A percentile compares a stretch with the other conserved stretches of the same genome.
Conservation (phyloP, 140 eudicot species). For the Stevia rebaudiana region DNA sequence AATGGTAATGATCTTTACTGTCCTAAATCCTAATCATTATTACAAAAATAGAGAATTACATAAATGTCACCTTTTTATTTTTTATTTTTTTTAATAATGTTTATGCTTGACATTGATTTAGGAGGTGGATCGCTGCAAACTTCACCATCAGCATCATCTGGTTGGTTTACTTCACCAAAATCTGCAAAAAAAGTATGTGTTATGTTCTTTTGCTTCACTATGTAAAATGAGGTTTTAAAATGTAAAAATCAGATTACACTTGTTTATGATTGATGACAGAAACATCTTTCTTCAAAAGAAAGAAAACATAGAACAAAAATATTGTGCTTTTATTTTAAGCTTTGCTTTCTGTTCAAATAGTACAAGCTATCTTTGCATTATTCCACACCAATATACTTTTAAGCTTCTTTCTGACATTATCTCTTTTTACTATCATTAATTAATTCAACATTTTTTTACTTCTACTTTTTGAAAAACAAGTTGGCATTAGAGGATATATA, state of each 20-base stretch:
- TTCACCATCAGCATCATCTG: conserved; percentile 51
- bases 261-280: conserved; percentile 17
- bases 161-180: conserved; percentile 62
- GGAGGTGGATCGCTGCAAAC: conserved; percentile 40
- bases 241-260: conserved; percentile 7
- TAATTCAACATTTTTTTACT: neutral
- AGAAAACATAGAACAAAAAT: neutral
- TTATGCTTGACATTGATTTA: conserved; percentile 24
- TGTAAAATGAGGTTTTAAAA: neutral
- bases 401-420: neutral
- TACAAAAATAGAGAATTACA: neutral
- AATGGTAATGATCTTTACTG: conserved; percentile 44
- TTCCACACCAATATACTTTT: conserved; percentile 1
- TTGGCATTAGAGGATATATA: conserved; percentile 1
- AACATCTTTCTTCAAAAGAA: neutral
- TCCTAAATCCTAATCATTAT: neutral
- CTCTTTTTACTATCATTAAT: neutral
- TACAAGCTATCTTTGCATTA: conserved; percentile 8
- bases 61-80: neutral
- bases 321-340: neutral
- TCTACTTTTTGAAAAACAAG: neutral
- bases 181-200: conserved; percentile 73
- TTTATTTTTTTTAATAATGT: neutral
- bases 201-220: neutral
- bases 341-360: neutral